phyloP scores from a whole-genome alignment of 108 stramenopile genomes.

The Schizochytrium sp. region DNA sequence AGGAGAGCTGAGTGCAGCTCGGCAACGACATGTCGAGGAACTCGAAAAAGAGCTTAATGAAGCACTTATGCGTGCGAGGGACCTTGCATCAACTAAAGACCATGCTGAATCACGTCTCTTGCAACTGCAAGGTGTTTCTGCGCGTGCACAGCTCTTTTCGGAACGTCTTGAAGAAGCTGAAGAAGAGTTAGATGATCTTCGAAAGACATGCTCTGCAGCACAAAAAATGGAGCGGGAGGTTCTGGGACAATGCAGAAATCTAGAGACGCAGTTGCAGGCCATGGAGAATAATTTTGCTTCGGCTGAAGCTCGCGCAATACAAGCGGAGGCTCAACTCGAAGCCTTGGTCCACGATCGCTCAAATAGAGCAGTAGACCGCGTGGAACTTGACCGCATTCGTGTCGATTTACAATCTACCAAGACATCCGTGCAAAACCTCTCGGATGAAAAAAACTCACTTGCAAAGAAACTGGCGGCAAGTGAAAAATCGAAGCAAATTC shows the following conservation, averaged over 20 bases:
- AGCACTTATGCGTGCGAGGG: neutral
- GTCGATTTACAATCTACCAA: neutral
- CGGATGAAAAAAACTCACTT: neutral
- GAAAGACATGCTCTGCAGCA: neutral
- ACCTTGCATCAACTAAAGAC: constrained; percentile 1
- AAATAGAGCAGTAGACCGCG: neutral
- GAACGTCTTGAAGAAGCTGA: constrained; percentile 39
- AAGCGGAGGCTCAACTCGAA: neutral
- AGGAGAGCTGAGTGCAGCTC: neutral
- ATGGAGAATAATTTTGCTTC: neutral
- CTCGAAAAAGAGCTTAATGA: neutral
- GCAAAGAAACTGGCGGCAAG: neutral
- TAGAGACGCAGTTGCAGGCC: neutral
- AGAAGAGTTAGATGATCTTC: neutral
- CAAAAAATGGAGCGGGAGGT: constrained; percentile 20
- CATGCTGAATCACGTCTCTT: neutral
- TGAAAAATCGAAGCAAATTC: neutral
- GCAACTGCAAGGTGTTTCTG: neutral
- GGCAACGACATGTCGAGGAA: constrained; percentile 1
- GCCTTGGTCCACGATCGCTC: neutral
- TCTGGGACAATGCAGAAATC: neutral
- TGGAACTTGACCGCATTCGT: neutral
- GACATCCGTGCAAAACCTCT: neutral
- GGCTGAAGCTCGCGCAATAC: constrained; percentile 1
- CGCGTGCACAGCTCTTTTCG: constrained; percentile 30